Evolutionary conservation across 192 early-diverging fungal species (phyloP).

Genomic region (Geranomyces variabilis): DNA sequence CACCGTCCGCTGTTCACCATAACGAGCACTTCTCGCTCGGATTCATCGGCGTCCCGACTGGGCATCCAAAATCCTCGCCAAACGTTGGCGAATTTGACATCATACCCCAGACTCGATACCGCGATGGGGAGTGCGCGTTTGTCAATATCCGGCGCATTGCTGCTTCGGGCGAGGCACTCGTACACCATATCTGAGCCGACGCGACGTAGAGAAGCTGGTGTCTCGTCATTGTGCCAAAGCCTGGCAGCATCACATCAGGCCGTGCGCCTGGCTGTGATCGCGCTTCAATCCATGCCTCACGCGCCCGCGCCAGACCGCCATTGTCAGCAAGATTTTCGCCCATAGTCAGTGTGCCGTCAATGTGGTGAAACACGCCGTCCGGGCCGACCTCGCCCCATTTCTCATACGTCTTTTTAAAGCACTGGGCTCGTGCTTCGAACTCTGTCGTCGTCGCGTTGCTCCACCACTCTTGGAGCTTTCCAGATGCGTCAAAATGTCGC

Average conservation of each 20-base stretch:
- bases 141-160: constrained; percentile 51
- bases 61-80: constrained; percentile 69
- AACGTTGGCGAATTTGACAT: constrained; percentile 69
- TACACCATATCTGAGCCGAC: constrained; percentile 52
- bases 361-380: constrained; percentile 40
- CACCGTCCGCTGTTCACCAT: too few relatives aligned
- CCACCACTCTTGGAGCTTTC: constrained; percentile 67
- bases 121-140: constrained; percentile 68
- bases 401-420: constrained; percentile 67
- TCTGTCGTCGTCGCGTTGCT: constrained; percentile 57
- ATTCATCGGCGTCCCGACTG: constrained; percentile 67
- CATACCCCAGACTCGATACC: constrained; percentile 73
- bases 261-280: constrained; percentile 8
- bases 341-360: constrained; percentile 61
- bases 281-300: constrained; percentile 44
- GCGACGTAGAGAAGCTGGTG: constrained; percentile 56
- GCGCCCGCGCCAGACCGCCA: constrained; percentile 56
- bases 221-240: constrained; percentile 34
- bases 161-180: constrained; percentile 18
- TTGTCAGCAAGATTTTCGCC: constrained; percentile 75
- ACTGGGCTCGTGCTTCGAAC: constrained; percentile 57
- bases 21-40: constrained; percentile 49
- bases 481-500: constrained; percentile 41
- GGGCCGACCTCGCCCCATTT: constrained; percentile 51
- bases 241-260: constrained; percentile 41